Base-by-base conservation (phyloP, 1,284 basidiomycete genomes). In the Ceratobasidium sp. region DNA sequence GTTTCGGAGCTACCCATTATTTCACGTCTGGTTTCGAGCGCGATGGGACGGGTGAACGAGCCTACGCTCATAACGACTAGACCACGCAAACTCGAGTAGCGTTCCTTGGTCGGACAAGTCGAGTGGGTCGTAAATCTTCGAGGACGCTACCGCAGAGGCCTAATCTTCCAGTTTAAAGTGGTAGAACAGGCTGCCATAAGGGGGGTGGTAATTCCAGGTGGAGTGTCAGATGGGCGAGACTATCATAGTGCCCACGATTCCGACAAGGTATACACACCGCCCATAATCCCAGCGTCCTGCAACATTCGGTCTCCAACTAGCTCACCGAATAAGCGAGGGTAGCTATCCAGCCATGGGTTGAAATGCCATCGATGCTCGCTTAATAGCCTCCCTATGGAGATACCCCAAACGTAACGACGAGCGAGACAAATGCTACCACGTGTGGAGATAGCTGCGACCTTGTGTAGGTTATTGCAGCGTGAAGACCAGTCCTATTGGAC, bases 1-100 rank as follows among this genome's bases (percentile, higher is more conserved):
- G 88, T 90, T 77, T 92, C 92, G 1, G 93, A 88, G 80, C 93
- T 94, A 76, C 91, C 86, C 13, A 92, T 93, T 37, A 94, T 81
- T 82, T 95, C 93, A 59, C 90, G 90, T 8, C 87, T 90, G 29
- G 95, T 87, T 81, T 95, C 93, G 77, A 95, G 85, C 0, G 85
- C 89, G 32, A 95, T 86, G 1, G 93, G 92, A n/a, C n/a, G n/a
- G n/a, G n/a, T n/a, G 2, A 95, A 86, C 84, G 94, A 87, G 4
- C n/a, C n/a, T n/a, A 88, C 84, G 22, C 93, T 93, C 40, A 94
- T 88, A 61, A 94, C 81, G 2, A 88, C 87, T 85, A 91, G 65
- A 94, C 84, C 7, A 85, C 86, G 81, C 89, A 94, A 2, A 94
- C 81, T 0, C 85, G 89, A 2, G 82, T 89, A 0, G 85, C 82